Conservation (phyloP, 768 basidiomycete species). For the Lyophyllum atratum region DNA sequence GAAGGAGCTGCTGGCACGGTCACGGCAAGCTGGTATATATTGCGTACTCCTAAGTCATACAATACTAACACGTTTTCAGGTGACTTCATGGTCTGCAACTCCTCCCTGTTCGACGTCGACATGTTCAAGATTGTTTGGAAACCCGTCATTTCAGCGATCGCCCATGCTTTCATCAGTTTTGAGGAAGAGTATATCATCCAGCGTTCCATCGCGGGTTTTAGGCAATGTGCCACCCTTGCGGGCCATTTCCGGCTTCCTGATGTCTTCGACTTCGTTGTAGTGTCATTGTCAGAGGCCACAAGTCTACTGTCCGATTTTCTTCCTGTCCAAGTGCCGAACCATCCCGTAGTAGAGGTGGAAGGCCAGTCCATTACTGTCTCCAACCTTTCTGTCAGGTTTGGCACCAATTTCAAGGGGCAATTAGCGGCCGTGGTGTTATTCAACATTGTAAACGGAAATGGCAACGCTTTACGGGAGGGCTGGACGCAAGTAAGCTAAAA, state of each 20-base stretch:
- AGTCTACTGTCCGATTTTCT: constrained; percentile 77
- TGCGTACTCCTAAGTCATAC: background rate
- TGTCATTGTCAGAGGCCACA: constrained; percentile 91
- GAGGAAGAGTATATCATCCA: constrained; percentile 98
- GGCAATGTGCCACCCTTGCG: constrained; percentile 93
- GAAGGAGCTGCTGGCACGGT: constrained; percentile 89
- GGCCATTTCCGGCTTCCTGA: constrained; percentile 88
- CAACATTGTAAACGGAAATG: constrained; percentile 96
- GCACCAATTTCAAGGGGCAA: constrained; percentile 93
- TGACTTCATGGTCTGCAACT: constrained; percentile 75
- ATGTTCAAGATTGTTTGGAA: constrained; percentile 97
- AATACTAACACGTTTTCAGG: constrained; percentile 38
- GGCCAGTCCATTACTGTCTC: constrained; percentile 90
- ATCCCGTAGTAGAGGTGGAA: constrained; percentile 89
- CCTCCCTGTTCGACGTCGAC: constrained; percentile 78
- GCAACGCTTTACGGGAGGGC: constrained; percentile 89
- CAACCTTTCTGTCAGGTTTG: constrained; percentile 89
- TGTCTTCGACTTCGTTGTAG: constrained; percentile 95
- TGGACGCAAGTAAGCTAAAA: constrained; percentile 78
- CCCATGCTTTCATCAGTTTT: constrained; percentile 93
- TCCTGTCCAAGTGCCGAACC: constrained; percentile 73
- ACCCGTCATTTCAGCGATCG: constrained; percentile 89
- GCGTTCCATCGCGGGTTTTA: constrained; percentile 92
- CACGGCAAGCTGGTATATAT: constrained; percentile 74
- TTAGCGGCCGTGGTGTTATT: constrained; percentile 96